Evolutionary conservation across 108 stramenopile genomes (phyloP).

Genomic region (Nitzschia sp.): DNA sequence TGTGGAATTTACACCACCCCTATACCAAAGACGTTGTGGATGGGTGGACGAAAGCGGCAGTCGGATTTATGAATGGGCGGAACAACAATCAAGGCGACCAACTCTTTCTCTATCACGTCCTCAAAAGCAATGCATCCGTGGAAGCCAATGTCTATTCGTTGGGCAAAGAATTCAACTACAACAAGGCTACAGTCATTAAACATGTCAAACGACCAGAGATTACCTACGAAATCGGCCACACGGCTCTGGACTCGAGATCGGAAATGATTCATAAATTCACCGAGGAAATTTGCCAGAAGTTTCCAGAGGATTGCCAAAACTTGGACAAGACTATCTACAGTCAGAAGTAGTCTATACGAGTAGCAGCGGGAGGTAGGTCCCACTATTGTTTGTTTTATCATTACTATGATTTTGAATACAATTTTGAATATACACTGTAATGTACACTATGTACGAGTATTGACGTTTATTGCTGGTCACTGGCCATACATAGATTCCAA

Average conservation of each 20-base stretch:
- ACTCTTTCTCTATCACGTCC: conserved; percentile 24
- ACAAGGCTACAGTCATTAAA: conserved; percentile 33
- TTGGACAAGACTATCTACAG: conserved; percentile 15
- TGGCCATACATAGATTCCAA: too few species aligned
- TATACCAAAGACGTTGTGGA: conserved; percentile 7
- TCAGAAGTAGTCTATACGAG: too few species aligned
- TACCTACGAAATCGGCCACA: conserved; percentile 12
- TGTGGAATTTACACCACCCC: conserved; percentile 39
- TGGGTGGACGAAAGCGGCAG: conserved; percentile 22
- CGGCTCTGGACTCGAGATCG: conserved; percentile 5
- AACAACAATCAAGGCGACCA: conserved; percentile 34
- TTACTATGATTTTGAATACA: too few species aligned
- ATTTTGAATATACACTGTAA: too few species aligned
- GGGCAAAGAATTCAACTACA: conserved; percentile 33
- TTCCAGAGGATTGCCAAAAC: not conserved
- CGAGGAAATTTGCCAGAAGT: conserved; percentile 6
- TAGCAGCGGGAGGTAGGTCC: too few species aligned
- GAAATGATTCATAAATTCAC: not conserved
- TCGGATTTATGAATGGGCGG: conserved; percentile 10
- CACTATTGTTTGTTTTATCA: too few species aligned
- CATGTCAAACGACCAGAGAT: conserved; percentile 33
- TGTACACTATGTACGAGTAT: too few species aligned
- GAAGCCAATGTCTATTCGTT: conserved; percentile 1
- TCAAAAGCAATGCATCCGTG: conserved; percentile 18
- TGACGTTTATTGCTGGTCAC: too few species aligned